Evolutionary conservation across 768 basidiomycete genomes (phyloP).

Genomic region (Mycena galericulata): DNA sequence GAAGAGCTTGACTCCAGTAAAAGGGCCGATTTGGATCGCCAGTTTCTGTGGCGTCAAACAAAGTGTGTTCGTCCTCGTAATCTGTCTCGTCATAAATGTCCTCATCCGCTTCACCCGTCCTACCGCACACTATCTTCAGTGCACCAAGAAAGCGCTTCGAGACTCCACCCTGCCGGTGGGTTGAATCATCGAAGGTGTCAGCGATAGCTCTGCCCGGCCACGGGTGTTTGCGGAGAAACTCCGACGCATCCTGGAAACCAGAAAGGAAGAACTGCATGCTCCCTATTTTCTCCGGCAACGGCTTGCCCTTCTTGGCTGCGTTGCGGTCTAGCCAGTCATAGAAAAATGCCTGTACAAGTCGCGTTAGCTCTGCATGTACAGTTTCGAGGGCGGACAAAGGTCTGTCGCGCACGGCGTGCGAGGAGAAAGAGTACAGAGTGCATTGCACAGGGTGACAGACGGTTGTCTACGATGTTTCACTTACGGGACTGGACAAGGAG

Average conservation of each 20-base stretch:
- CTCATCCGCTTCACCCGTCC: constrained; percentile 76
- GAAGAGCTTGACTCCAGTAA: constrained; percentile 84
- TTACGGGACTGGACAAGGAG: constrained; percentile 81
- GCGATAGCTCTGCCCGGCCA: constrained; percentile 89
- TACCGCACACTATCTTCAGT: constrained; percentile 86
- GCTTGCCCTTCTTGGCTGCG: constrained; percentile 85
- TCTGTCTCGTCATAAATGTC: constrained; percentile 77
- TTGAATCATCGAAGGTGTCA: constrained; percentile 89
- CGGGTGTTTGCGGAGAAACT: constrained; percentile 87
- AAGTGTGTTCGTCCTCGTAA: constrained; percentile 77
- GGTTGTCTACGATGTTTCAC: too few relatives aligned
- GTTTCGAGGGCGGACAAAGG: too few relatives aligned
- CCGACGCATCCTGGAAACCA: constrained; percentile 88
- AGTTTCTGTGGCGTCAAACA: constrained; percentile 76
- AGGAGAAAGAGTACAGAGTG: too few relatives aligned
- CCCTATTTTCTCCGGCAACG: constrained; percentile 88
- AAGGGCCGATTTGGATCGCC: constrained; percentile 70
- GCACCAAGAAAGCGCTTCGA: constrained; percentile 77
- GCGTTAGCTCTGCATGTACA: too few relatives aligned
- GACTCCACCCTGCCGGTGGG: constrained; percentile 76
- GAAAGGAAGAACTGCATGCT: constrained; percentile 92
- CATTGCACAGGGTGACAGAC: too few relatives aligned
- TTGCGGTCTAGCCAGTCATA: constrained; percentile 92
- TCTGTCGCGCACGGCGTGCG: too few relatives aligned
- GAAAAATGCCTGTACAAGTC: constrained; percentile 77